Percentiles rank a stretch among this genome's conserved stretches.
phyloP scores from a whole-genome alignment of 2,329 filamentous ascomycete species.

The Malbranchea cinnamomea region DNA sequence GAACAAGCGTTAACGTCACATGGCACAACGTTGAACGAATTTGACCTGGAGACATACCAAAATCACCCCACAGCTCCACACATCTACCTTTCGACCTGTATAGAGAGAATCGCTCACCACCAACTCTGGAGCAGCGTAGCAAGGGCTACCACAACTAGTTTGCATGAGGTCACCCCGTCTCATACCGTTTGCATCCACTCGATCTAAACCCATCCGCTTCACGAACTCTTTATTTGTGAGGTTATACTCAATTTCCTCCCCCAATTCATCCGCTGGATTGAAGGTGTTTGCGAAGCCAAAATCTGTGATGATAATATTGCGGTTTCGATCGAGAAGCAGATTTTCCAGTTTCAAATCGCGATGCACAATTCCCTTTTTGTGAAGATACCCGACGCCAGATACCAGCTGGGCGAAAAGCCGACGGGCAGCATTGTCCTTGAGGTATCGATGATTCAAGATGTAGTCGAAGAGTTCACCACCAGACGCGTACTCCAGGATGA shows the following conservation, averaged over 20 bases:
- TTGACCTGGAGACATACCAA: conserved; percentile 47
- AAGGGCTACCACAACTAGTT: conserved; percentile 95
- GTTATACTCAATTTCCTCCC: conserved; percentile 78
- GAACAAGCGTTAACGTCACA: conserved; percentile 1
- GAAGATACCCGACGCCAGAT: conserved; percentile 90
- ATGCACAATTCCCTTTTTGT: conserved; percentile 98
- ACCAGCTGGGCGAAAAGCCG: conserved; percentile 89
- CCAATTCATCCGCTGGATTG: conserved; percentile 71
- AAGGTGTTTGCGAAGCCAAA: conserved; percentile 99
- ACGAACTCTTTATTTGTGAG: conserved; percentile 78
- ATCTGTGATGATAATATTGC: conserved; percentile 98
- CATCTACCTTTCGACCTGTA: conserved; percentile 93
- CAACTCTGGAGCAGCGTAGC: conserved; percentile 90
- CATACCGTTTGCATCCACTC: conserved; percentile 55
- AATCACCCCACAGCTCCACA: conserved; percentile 98
- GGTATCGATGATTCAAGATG: conserved; percentile 88
- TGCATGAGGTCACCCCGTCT: conserved; percentile 94
- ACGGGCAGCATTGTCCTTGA: conserved; percentile 84
- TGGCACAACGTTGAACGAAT: conserved; percentile 1
- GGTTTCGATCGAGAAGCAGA: conserved; percentile 81
- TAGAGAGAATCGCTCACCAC: conserved; percentile 96
- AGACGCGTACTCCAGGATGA: conserved; percentile 95
- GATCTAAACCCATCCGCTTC: conserved; percentile 73
- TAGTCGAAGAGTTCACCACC: conserved; percentile 97
- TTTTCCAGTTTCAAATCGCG: conserved; percentile 96